phyloP scores from a whole-genome alignment of 306 rosid genomes.

The Rosa rugosa region DNA sequence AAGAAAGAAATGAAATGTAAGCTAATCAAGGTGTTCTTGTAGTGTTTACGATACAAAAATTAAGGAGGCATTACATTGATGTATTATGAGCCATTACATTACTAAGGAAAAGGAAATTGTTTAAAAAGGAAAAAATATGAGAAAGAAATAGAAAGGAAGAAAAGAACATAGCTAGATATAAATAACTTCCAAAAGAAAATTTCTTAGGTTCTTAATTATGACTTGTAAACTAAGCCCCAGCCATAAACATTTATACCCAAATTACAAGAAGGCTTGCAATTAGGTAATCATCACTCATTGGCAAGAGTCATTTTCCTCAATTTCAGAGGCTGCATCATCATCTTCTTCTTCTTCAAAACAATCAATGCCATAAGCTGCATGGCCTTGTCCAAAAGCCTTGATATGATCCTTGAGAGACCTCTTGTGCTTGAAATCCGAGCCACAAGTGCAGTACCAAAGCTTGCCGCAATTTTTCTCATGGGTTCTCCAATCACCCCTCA shows the following conservation, averaged over 20 bases:
- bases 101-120: neutral
- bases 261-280: neutral
- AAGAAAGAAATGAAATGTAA: neutral
- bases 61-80: neutral
- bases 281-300: slow-evolving; percentile 22
- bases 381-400: slow-evolving; percentile 85
- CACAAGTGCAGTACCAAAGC: slow-evolving; percentile 94
- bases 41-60: neutral
- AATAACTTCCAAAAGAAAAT: neutral
- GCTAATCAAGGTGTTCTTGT: neutral
- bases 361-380: slow-evolving; percentile 65
- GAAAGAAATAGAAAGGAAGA: neutral
- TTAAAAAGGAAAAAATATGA: neutral
- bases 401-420: slow-evolving; percentile 89
- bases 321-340: slow-evolving; percentile 60
- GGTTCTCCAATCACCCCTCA: slow-evolving; percentile 95
- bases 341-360: slow-evolving; percentile 61
- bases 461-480: slow-evolving; percentile 97
- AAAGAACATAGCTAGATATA: neutral
- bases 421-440: slow-evolving; percentile 91
- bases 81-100: slow-evolving; percentile 9
- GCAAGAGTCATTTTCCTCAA: slow-evolving; percentile 56
- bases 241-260: neutral
- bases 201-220: slow-evolving; percentile 1
- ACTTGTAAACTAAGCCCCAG: slow-evolving; percentile 7